These are phyloP conservation scores for Capsicum rhomboideum DNA, from an alignment of 257 asterid species.

Conservation along the genomic window DNA sequence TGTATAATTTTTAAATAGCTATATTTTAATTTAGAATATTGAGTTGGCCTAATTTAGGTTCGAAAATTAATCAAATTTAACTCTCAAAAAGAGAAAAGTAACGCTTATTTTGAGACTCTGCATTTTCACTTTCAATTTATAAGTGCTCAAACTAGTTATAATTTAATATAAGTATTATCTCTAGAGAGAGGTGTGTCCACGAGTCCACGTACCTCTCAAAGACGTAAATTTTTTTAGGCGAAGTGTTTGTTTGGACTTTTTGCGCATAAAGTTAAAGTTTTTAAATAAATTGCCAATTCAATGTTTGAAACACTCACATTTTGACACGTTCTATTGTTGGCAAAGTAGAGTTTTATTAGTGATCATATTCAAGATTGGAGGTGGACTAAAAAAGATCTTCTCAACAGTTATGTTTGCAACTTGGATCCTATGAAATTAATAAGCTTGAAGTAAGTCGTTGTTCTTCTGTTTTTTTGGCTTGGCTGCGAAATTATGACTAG, in stretches of 20 bases:
- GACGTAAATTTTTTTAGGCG: neutral
- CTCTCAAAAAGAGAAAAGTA: neutral
- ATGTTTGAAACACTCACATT: neutral
- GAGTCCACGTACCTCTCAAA: neutral
- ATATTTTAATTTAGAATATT: neutral
- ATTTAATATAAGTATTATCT: neutral
- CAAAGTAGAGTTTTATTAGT: neutral
- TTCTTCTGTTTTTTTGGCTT: neutral
- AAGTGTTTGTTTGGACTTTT: neutral
- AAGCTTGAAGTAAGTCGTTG: too few species aligned
- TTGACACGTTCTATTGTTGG: neutral
- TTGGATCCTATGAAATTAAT: neutral
- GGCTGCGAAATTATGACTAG: neutral
- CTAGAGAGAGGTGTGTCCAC: neutral
- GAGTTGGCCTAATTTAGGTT: neutral
- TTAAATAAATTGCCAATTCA: neutral
- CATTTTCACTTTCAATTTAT: neutral
- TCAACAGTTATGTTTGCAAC: neutral
- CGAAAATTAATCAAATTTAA: neutral
- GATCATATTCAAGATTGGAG: neutral
- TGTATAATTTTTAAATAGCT: neutral
- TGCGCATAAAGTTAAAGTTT: neutral
- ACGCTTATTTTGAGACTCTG: neutral
- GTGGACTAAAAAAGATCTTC: neutral
- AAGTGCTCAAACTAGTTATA: too few species aligned